Conservation (phyloP, 1,284 basidiomycete species). For the Pholiota adiposa region DNA sequence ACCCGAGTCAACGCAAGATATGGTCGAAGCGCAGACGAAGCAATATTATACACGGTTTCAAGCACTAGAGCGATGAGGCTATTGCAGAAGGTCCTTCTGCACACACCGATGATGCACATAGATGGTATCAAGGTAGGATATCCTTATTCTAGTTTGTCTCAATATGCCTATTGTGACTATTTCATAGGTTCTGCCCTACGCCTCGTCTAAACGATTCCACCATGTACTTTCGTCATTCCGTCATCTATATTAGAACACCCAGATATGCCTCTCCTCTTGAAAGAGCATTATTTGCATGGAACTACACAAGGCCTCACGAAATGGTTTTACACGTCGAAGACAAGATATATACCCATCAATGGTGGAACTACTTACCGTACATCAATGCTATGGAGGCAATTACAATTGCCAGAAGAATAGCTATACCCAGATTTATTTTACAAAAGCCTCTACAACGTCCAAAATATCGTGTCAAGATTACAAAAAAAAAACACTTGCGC, state of each 20-base stretch:
- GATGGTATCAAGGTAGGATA: not conserved
- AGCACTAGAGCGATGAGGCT: slow-evolving; percentile 30
- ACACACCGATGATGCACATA: not conserved
- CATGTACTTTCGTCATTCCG: too few species aligned
- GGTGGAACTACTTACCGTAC: too few species aligned
- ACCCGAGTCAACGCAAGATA: slow-evolving; percentile 89
- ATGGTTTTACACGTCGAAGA: too few species aligned
- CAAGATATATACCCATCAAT: not conserved
- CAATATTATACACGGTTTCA: slow-evolving; percentile 55
- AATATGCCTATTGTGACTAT: too few species aligned
- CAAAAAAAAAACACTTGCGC: not conserved
- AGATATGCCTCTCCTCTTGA: too few species aligned
- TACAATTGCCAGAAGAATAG: not conserved
- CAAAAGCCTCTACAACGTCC: not conserved
- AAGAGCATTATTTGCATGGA: too few species aligned
- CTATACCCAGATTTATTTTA: not conserved
- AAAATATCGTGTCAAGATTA: not conserved
- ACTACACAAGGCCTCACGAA: too few species aligned
- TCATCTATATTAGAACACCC: too few species aligned
- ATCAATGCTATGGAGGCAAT: not conserved
- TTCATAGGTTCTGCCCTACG: too few species aligned
- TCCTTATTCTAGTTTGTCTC: too few species aligned
- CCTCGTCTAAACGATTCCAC: too few species aligned
- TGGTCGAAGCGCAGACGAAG: slow-evolving; percentile 80
- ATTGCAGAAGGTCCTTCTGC: too few species aligned